Evolutionary conservation across 768 basidiomycete species (phyloP).

Genomic region (Panaeolus papilionaceus): DNA sequence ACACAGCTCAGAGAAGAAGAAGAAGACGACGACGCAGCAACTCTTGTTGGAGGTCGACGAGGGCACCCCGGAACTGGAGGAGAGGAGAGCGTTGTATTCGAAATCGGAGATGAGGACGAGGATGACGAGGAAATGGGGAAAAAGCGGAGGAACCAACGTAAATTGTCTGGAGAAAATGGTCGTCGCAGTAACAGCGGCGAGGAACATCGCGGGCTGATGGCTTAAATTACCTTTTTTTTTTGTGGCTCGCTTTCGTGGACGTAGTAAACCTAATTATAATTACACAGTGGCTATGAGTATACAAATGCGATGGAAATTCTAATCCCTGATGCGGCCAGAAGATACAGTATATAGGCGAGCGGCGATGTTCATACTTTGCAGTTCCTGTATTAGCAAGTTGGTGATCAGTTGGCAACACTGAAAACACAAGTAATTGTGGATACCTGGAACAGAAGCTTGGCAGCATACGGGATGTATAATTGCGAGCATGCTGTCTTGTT

Average conservation of each 20-base stretch:
- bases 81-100: slow-evolving; percentile 84
- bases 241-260: slow-evolving; percentile 20
- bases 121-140: slow-evolving; percentile 60
- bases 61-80: slow-evolving; percentile 54
- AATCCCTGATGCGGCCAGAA: slow-evolving; percentile 84
- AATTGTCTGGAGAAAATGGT: slow-evolving; percentile 54
- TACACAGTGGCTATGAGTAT: slow-evolving; percentile 36
- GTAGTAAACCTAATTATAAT: slow-evolving; percentile 41
- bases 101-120: slow-evolving; percentile 89
- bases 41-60: slow-evolving; percentile 68
- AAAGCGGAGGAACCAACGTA: slow-evolving; percentile 49
- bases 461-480: slow-evolving; percentile 94
- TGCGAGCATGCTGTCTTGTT: slow-evolving; percentile 96
- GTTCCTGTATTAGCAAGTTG: slow-evolving; percentile 56
- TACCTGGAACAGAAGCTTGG: slow-evolving; percentile 95
- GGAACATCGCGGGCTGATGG: slow-evolving; percentile 75
- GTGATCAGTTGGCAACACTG: slow-evolving; percentile 6
- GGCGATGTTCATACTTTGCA: slow-evolving; percentile 96
- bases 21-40: slow-evolving; percentile 67
- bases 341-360: slow-evolving; percentile 87
- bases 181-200: slow-evolving; percentile 45
- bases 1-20: slow-evolving; percentile 56
- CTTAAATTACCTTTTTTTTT: slow-evolving; percentile 24
- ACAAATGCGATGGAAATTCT: slow-evolving; percentile 37
- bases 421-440: slow-evolving; percentile 25